Base-by-base conservation (phyloP, 192 early-diverging fungal genomes). In the Neocallimastix lanati region DNA sequence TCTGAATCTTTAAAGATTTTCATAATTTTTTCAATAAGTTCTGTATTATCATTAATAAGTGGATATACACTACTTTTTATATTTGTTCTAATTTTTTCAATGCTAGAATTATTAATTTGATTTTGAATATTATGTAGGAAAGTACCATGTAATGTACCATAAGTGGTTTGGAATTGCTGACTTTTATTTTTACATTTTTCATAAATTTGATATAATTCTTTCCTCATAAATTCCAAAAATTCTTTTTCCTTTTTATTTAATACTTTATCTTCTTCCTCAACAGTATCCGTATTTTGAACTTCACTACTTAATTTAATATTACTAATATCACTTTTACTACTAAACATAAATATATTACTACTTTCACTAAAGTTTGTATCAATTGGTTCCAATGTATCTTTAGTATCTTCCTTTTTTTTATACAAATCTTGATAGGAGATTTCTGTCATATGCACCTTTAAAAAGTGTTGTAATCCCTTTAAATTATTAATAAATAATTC, bases 1-100 rank as follows among this genome's bases (percentile, higher is more conserved):
- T 27, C 21, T 11, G 33, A 2, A 25, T 78, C 18, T 11, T 37
- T 37, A n/a, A 35, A 35, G 28, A 81, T 27, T 50, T 30, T 3
- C 11, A 28, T 27, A 76, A 83, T 29, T 79, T 77, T 25, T 40
- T 13, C 21, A 35, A 78, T 28, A 81, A 28, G 18, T 79, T 79
- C 67, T 80, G 81, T 9, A 84, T 77, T 77, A 83, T 78, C 29
- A 80, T 76, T 76, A 83, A 82, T 28, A 84, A 29, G 30, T 84
- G 80, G 27, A 84, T 79, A 76, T 78, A 83, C 25, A 67, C n/a
- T 67, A n/a, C n/a, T 67, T n/a, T 67, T 67, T 9, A 67, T 25
- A 67, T 76, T 79, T 27, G 77, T 77, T 77, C 79, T 83, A 27
- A 77, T 35, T n/a, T 15, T 18, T 28, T 83, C 79, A 40, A 28